phyloP scores from a whole-genome alignment of 1,284 basidiomycete species.

The Boletus calvinii region DNA sequence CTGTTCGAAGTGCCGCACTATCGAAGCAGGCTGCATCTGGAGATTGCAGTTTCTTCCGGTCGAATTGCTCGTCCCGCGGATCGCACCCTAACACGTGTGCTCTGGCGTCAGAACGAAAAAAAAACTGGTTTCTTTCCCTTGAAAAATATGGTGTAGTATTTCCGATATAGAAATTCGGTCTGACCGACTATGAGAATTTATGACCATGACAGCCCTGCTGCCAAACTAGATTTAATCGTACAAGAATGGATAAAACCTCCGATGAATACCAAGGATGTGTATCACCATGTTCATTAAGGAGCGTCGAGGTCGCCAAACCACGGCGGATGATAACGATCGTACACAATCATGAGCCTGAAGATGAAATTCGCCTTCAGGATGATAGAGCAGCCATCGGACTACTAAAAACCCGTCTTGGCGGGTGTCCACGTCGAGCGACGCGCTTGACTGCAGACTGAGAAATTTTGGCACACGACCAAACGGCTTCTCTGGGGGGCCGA shows the following conservation, averaged over 20 bases:
- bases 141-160: not conserved
- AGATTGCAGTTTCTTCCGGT: conserved; percentile 3
- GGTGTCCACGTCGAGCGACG: conserved; percentile 25
- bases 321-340: conserved; percentile 6
- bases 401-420: conserved; percentile 27
- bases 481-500: conserved; percentile 7
- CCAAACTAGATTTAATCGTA: conserved; percentile 24
- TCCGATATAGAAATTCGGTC: conserved; percentile 1
- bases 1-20: too few relatives aligned
- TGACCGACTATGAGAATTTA: conserved; percentile 5
- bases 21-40: conserved; percentile 1
- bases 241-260: conserved; percentile 13
- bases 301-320: conserved; percentile 8
- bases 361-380: conserved; percentile 8
- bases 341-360: conserved; percentile 12
- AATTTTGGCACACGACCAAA: conserved; percentile 36
- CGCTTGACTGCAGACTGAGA: conserved; percentile 27
- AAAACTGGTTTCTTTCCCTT: not conserved
- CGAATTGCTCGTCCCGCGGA: not conserved
- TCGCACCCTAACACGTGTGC: not conserved
- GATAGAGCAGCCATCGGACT: conserved; percentile 17
- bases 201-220: conserved; percentile 21
- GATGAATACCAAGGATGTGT: conserved; percentile 9
- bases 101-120: not conserved
- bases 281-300: conserved; percentile 18